phyloP scores from a whole-genome alignment of 75 land plant genomes.

The Larix kaempferi region DNA sequence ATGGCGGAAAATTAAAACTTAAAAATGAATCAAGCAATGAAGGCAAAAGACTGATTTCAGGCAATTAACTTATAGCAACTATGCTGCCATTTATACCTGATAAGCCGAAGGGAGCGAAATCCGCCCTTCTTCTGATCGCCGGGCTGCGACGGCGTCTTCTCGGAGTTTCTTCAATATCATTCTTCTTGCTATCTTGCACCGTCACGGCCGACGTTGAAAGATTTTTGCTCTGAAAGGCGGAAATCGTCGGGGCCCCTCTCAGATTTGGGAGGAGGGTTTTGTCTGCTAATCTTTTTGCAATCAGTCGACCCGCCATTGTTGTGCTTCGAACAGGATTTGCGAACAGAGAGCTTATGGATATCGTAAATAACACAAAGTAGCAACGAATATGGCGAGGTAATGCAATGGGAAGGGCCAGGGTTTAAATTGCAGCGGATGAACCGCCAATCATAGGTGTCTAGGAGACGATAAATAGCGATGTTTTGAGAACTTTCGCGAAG shows the following conservation, averaged over 20 bases:
- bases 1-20: no score
- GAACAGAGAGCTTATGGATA: not conserved
- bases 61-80: no score
- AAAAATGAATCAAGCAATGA: no score
- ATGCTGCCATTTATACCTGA: not conserved
- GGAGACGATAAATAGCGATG: not conserved
- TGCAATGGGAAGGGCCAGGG: not conserved
- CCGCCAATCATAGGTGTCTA: not conserved
- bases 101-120: not conserved
- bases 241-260: not conserved
- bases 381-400: not conserved
- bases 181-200: not conserved
- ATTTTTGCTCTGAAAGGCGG: not conserved
- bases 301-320: constrained; percentile 1
- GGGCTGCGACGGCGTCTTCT: not conserved
- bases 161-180: not conserved
- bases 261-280: not conserved
- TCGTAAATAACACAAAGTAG: not conserved
- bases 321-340: not conserved
- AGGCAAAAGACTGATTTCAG: no score
- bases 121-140: not conserved
- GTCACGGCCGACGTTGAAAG: not conserved
- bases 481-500: constrained; percentile 7
- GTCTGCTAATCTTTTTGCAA: constrained; percentile 2
- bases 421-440: not conserved